These are phyloP conservation scores for Pilobolus umbonatus DNA, from an alignment of 192 early-diverging fungal genomes.

Conservation along the genomic window DNA sequence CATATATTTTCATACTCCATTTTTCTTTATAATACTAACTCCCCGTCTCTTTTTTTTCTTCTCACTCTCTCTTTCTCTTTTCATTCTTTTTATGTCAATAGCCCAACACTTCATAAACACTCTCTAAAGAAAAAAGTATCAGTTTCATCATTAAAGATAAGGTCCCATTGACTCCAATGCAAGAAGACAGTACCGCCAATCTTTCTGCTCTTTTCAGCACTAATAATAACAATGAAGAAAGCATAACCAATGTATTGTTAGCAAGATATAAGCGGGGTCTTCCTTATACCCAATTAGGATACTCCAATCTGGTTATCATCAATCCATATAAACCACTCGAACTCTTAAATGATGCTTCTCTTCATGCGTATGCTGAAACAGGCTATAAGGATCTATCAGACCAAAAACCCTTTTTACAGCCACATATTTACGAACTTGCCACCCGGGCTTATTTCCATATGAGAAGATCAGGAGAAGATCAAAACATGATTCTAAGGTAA, in stretches of 20 bases:
- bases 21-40: not conserved
- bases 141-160: not conserved
- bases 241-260: conserved; percentile 35
- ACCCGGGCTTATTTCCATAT: conserved; percentile 67
- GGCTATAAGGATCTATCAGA: conserved; percentile 42
- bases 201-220: conserved; percentile 8
- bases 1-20: not conserved
- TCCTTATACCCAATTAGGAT: conserved; percentile 49
- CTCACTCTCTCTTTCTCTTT: not conserved
- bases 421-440: conserved; percentile 67
- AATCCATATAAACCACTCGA: conserved; percentile 50
- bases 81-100: not conserved
- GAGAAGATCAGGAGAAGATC: conserved; percentile 67
- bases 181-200: conserved; percentile 21
- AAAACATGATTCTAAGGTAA: conserved; percentile 63
- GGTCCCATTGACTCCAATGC: too few relatives aligned
- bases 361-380: conserved; percentile 49
- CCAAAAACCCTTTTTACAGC: conserved; percentile 31
- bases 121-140: not conserved
- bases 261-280: conserved; percentile 41
- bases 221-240: conserved; percentile 37
- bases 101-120: not conserved
- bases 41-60: not conserved
- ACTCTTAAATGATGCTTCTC: conserved; percentile 41
- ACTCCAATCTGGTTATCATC: conserved; percentile 46